Evolutionary conservation across 2,329 filamentous ascomycete genomes (phyloP).

Genomic region (Lasiodiplodia sp.): DNA sequence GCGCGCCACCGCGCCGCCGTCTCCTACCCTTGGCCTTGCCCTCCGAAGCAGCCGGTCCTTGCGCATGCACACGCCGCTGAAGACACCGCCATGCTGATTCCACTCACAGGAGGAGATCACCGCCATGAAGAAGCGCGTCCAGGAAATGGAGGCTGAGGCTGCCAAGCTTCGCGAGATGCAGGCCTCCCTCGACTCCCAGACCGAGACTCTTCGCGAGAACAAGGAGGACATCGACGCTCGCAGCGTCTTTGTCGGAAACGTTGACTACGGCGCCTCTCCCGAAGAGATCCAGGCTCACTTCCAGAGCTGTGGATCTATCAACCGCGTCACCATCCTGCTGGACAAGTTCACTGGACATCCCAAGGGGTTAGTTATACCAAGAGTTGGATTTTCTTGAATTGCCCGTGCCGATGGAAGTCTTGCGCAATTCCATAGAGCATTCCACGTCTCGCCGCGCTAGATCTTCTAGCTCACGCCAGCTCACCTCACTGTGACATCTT

Average conservation of each 20-base stretch:
- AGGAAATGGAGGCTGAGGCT: constrained; percentile 66
- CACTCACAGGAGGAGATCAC: constrained; percentile 50
- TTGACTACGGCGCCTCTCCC: constrained; percentile 95
- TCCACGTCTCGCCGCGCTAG: neutral
- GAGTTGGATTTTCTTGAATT: constrained; percentile 46
- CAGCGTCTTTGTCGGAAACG: constrained; percentile 98
- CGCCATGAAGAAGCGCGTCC: constrained; percentile 61
- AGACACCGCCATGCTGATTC: constrained; percentile 4
- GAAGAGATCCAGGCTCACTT: constrained; percentile 99
- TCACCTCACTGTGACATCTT: constrained; percentile 7
- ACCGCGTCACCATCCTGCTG: constrained; percentile 94
- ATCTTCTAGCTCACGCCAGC: neutral
- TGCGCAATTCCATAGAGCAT: neutral
- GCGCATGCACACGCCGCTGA: neutral
- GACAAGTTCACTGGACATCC: constrained; percentile 99
- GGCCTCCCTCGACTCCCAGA: constrained; percentile 77
- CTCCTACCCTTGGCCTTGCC: neutral
- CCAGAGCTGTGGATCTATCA: constrained; percentile 96
- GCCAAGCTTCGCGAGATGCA: constrained; percentile 64
- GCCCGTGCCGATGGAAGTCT: neutral
- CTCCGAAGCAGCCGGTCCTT: neutral
- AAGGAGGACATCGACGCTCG: constrained; percentile 95
- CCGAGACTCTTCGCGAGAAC: constrained; percentile 83
- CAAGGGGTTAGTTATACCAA: constrained; percentile 79
- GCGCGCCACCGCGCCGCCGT: constrained; percentile 1